These are phyloP conservation scores for Alternaria postmessia DNA, from an alignment of 2,329 filamentous ascomycete genomes.

Conservation along the genomic window DNA sequence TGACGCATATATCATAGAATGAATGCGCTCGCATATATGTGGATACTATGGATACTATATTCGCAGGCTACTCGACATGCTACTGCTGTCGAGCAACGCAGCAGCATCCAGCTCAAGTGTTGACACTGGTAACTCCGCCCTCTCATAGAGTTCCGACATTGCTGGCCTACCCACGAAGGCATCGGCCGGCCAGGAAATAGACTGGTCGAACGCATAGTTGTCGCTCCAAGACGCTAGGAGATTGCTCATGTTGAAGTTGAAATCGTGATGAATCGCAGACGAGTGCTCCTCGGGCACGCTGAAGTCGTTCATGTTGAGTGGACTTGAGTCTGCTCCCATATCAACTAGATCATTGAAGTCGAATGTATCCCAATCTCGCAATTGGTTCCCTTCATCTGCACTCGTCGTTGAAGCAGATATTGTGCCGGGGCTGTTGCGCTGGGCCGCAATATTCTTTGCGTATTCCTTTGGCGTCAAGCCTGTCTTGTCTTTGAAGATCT, in stretches of 20 bases:
- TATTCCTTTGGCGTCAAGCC: conserved; percentile 62
- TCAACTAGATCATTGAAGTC: conserved; percentile 40
- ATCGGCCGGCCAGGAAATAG: not conserved
- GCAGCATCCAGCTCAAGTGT: conserved; percentile 29
- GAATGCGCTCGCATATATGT: not conserved
- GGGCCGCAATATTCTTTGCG: conserved; percentile 29
- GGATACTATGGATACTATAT: not conserved
- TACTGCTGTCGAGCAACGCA: conserved; percentile 18
- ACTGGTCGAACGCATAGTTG: conserved; percentile 12
- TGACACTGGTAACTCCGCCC: conserved; percentile 15
- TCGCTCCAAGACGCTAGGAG: conserved; percentile 21
- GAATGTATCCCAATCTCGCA: conserved; percentile 30
- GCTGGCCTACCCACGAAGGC: conserved; percentile 2
- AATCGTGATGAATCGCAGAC: conserved; percentile 20
- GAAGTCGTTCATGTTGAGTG: conserved; percentile 14
- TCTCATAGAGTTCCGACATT: not conserved
- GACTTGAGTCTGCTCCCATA: conserved; percentile 26
- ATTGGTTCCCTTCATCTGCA: conserved; percentile 8
- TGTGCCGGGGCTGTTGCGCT: conserved; percentile 16
- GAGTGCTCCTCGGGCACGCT: conserved; percentile 14
- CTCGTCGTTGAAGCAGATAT: conserved; percentile 9
- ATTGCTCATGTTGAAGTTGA: conserved; percentile 26
- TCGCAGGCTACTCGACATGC: not conserved
- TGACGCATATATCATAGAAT: not conserved
- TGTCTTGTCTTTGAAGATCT: conserved; percentile 65